Evolutionary conservation across 805 yeast species (phyloP), one percentile per base, ranked within the genome.

Genomic region (Tetrapisispora taiwanensis): DNA sequence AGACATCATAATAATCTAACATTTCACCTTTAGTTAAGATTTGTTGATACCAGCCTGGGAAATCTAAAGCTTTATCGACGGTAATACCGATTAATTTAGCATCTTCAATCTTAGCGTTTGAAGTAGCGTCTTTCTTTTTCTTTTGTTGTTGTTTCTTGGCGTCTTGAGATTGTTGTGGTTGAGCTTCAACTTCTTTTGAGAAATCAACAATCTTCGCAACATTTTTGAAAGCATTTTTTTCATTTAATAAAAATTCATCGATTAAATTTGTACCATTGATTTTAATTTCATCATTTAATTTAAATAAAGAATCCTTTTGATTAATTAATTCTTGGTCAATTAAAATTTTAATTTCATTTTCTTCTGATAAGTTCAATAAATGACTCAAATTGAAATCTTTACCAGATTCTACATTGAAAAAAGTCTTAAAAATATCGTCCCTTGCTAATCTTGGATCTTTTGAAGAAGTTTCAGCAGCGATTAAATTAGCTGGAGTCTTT

Each of bases 41-140:
- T 72, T 92, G 98, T 58, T 89, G 89, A 72, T 92, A 92, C 99
- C 99, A 92, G 43, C 88, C 79, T 49, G 98, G 80, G 73, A 92
- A 92, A 64, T 92, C 98, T 58, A 78, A 73, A 50, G 79, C 77
- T 70, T 92, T 92, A 67, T 87, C 95, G 42, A 84, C 95, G 38
- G 97, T 92, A 64, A 92, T 90, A 67, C 98, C 98, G 54, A 92
- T 85, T 58, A 89, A 70, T 59, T 90, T 88, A 41, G 95, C 92
- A 60, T 85, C 95, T 47, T 79, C 88, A 54, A 82, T 65, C 51
- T 76, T 76, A 42, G 84, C 83, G 30, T 62, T 59, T 17, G 50
- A 49, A 32, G 57, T 50, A 31, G 62, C 52, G 7, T 22, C 38
- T 12, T 35, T 22, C 39, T 36, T 36, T 26, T 36, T 36, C 26